Evolutionary conservation across 768 basidiomycete genomes (phyloP).

Genomic region (Fomitopsis pulvina): DNA sequence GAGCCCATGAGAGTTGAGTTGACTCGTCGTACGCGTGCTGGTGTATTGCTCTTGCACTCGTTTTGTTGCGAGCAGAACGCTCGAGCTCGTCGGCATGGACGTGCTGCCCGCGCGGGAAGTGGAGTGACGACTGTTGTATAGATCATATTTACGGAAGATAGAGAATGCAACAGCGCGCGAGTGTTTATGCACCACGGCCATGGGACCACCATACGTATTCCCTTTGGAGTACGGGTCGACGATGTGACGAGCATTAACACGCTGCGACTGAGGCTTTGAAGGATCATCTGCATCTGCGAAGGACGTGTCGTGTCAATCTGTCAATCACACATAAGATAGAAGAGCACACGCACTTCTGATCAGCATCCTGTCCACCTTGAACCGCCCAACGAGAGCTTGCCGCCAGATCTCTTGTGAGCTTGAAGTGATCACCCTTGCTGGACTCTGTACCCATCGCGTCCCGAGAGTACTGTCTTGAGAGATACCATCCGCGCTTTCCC

Average conservation of each 20-base stretch:
- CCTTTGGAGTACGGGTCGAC: slow-evolving; percentile 40
- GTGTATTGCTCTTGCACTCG: slow-evolving; percentile 77
- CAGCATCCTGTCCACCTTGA: slow-evolving; percentile 46
- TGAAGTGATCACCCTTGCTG: slow-evolving; percentile 32
- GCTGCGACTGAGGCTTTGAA: slow-evolving; percentile 58
- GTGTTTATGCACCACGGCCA: slow-evolving; percentile 73
- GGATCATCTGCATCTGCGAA: slow-evolving; percentile 33
- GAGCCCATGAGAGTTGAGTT: slow-evolving; percentile 60
- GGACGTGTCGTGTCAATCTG: slow-evolving; percentile 1
- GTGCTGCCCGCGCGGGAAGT: slow-evolving; percentile 10
- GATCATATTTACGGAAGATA: slow-evolving; percentile 57
- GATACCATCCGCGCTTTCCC: slow-evolving; percentile 39
- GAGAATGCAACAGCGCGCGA: slow-evolving; percentile 77
- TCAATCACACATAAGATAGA: background rate
- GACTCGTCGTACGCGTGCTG: slow-evolving; percentile 65
- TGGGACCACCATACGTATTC: slow-evolving; percentile 46
- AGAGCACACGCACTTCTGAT: slow-evolving; percentile 20
- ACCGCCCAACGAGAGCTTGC: slow-evolving; percentile 55
- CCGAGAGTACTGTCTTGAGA: slow-evolving; percentile 12
- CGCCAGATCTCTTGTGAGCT: slow-evolving; percentile 62
- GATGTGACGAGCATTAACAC: slow-evolving; percentile 54
- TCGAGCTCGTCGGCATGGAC: slow-evolving; percentile 18
- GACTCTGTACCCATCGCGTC: slow-evolving; percentile 6
- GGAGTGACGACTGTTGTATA: slow-evolving; percentile 17
- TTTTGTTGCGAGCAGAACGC: slow-evolving; percentile 63